Percentiles rank a stretch among this genome's conserved stretches.
Evolutionary conservation across 495 filamentous ascomycete species (phyloP).

Genomic region (Hypoxylon lienhwacheense): DNA sequence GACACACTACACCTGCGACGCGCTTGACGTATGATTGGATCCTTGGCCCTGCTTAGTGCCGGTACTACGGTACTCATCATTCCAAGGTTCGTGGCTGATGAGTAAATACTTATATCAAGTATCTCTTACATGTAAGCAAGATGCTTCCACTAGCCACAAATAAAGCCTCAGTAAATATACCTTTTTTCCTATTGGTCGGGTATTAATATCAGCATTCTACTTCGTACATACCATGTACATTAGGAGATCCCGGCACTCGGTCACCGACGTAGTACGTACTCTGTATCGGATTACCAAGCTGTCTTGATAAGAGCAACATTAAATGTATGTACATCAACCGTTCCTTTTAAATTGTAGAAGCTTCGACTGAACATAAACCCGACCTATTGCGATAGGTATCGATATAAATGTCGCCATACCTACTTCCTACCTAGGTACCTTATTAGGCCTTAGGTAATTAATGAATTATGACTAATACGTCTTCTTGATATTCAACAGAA

Average conservation of each 20-base stretch:
- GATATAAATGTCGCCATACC: no score
- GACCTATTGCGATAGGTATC: no score
- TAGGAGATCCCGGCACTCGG: no score
- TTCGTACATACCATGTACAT: no score
- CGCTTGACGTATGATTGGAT: constrained; percentile 42
- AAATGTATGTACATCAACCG: constrained; percentile 7
- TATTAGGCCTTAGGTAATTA: no score
- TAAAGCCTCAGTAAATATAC: background rate
- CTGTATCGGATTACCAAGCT: constrained; percentile 44
- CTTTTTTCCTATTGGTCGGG: constrained; percentile 20
- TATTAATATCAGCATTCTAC: constrained; percentile 5
- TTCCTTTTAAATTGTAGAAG: constrained; percentile 37
- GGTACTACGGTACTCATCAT: constrained; percentile 13
- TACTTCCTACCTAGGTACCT: background rate
- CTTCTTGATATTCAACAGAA: no score
- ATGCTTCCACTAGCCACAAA: constrained; percentile 24
- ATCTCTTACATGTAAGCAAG: no score
- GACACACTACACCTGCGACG: constrained; percentile 34
- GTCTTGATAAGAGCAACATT: constrained; percentile 1
- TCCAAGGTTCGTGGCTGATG: no score
- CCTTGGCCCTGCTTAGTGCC: constrained; percentile 17
- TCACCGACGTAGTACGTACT: no score
- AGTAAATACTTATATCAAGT: no score
- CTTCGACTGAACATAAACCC: no score
- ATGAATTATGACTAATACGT: no score